Base-by-base conservation (phyloP, 2,329 filamentous ascomycete species). In the Monilinia fructigena region DNA sequence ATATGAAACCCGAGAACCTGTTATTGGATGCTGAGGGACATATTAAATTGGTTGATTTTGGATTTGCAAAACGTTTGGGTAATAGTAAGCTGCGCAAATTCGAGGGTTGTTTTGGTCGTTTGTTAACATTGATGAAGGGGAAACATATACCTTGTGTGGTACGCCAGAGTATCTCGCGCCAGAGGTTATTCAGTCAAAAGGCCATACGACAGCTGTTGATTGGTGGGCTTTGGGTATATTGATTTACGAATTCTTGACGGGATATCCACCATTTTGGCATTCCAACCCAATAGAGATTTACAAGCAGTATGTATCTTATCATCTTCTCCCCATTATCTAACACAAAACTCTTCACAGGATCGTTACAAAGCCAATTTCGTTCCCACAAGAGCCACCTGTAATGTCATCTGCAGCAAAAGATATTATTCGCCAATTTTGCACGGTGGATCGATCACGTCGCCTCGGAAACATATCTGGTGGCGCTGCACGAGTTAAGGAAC, bases 191-290 rank as follows among this genome's bases (percentile, higher is more conserved):
- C 86, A 92, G 71, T 93, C 92, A 76, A 92, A 91, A 75, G 91
- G 89, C 16, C 87, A 89, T 74, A 88, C 85, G 3, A 87, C 85
- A 2, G 90, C 91, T 18, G 91, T 94, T 47, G 91, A 94, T 80
- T 94, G 91, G 91, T 94, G 91, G 91, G 91, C 91, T 0, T 82
- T 95, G 71, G 91, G 91, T 35, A 93, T 94, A 71, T 78, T 95
- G 66, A 88, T 94, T 67, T 94, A 92, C 77, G 91, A 95, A 75
- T 94, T 94, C 75, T 80, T 94, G 59, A 92, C 91, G 12, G 91
- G 91, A 38, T 93, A 93, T 74, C 91, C 91, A 18, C 91, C 91
- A 0, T 95, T 94, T 75, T 95, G 91, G 90, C 89, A 93, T 75
- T 88, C 91, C 70, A 94, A 93, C 71, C 91, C 91, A 1, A 91